Evolutionary conservation across 345 rosid species (phyloP).

Genomic region (Carallia pectinifolia): DNA sequence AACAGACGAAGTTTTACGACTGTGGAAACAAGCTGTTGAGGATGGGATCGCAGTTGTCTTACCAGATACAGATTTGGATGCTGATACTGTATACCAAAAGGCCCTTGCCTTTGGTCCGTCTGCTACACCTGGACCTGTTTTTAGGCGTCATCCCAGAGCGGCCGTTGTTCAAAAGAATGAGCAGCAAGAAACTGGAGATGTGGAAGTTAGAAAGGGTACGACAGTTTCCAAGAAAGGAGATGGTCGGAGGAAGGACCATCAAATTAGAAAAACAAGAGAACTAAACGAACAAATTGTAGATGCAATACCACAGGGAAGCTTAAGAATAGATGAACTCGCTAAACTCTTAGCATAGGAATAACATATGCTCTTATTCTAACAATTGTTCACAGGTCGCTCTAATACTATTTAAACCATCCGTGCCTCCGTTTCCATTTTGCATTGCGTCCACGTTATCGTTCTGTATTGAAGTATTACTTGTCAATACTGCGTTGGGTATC

Average conservation of each 20-base stretch:
- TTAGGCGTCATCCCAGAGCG: conserved; percentile 44
- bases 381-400: background rate
- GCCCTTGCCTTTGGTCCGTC: conserved; percentile 55
- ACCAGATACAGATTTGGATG: conserved; percentile 47
- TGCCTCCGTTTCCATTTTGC: too few species aligned
- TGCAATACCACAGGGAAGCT: conserved; percentile 53
- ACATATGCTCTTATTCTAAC: background rate
- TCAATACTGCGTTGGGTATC: too few species aligned
- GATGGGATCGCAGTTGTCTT: conserved; percentile 61
- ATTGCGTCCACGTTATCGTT: too few species aligned
- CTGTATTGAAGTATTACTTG: too few species aligned
- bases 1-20: conserved; percentile 40
- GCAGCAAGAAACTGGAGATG: conserved; percentile 31
- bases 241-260: conserved; percentile 16
- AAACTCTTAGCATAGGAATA: conserved; percentile 53
- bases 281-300: conserved; percentile 32
- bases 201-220: conserved; percentile 25
- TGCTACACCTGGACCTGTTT: conserved; percentile 65
- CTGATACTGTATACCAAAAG: conserved; percentile 56
- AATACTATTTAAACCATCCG: too few species aligned
- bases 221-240: conserved; percentile 25
- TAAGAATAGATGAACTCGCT: conserved; percentile 82
- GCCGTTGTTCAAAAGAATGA: conserved; percentile 32
- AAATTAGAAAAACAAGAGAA: conserved; percentile 19
- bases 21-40: conserved; percentile 72